Conservation (phyloP, 257 asterid species). For the Solanum appendiculatum region DNA sequence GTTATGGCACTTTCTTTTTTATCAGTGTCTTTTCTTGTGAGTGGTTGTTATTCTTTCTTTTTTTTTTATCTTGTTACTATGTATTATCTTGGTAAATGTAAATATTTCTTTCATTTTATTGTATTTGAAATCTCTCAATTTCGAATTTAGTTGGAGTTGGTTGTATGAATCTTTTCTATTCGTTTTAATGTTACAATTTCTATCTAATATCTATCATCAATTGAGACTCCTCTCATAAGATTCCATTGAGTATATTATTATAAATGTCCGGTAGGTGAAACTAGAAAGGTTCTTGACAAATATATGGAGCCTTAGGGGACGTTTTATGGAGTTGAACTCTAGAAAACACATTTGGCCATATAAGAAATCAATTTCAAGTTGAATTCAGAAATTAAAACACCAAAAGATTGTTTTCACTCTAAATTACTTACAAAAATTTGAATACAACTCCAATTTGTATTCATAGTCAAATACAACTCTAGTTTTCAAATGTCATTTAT, state of each 20-base stretch:
- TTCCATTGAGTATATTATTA: neutral
- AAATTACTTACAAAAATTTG: neutral
- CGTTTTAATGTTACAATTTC: neutral
- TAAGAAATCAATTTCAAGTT: neutral
- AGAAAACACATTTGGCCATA: neutral
- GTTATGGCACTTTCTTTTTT: neutral
- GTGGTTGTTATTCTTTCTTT: neutral
- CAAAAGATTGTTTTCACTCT: neutral
- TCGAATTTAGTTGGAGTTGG: neutral
- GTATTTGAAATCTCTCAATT: neutral
- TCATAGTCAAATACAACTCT: neutral
- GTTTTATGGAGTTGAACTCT: neutral
- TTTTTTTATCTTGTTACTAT: neutral
- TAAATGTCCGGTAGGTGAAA: rapidly evolving
- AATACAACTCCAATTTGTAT: too few species aligned
- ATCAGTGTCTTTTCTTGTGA: neutral
- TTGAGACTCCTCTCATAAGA: rapidly evolving
- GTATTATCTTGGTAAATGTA: neutral
- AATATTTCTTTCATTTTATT: neutral
- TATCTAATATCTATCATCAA: neutral
- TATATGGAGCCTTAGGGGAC: neutral
- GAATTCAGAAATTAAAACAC: neutral
- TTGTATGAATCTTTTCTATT: neutral
- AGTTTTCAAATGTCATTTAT: too few species aligned
- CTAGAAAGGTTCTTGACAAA: neutral